Conservation (phyloP, 2,329 filamentous ascomycete genomes). For the Phialemonium atrogriseum region DNA sequence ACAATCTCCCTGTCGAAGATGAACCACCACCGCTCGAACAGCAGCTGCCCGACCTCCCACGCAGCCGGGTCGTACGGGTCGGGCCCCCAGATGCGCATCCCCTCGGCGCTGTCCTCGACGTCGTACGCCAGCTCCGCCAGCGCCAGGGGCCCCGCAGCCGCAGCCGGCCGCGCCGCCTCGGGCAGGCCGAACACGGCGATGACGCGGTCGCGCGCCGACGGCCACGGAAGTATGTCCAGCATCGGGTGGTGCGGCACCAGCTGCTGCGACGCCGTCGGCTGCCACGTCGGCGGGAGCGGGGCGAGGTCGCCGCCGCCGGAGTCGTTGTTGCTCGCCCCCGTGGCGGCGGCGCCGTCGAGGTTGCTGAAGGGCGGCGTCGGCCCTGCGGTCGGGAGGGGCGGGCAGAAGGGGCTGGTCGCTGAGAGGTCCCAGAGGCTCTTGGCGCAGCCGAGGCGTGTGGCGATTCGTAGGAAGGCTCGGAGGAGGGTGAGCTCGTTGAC, state of each 20-base stretch:
- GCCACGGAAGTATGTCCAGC: slow-evolving; percentile 51
- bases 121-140: slow-evolving; percentile 47
- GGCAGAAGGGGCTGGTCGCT: slow-evolving; percentile 37
- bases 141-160: slow-evolving; percentile 33
- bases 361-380: slow-evolving; percentile 11
- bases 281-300: slow-evolving; percentile 37
- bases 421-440: slow-evolving; percentile 35
- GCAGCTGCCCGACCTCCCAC: slow-evolving; percentile 51
- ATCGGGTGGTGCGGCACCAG: slow-evolving; percentile 47
- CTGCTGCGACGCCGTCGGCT: slow-evolving; percentile 40
- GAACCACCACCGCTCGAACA: slow-evolving; percentile 55
- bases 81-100: slow-evolving; percentile 37
- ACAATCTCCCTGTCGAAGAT: slow-evolving; percentile 45
- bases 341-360: too few species aligned
- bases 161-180: too few species aligned
- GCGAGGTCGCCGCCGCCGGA: slow-evolving; percentile 21
- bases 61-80: slow-evolving; percentile 38
- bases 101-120: slow-evolving; percentile 45
- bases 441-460: slow-evolving; percentile 35
- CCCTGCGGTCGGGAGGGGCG: slow-evolving; percentile 10
- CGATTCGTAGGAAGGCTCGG: slow-evolving; percentile 37
- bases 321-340: too few species aligned
- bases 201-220: slow-evolving; percentile 40
- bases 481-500: slow-evolving; percentile 40
- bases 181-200: slow-evolving; percentile 44